Conservation (phyloP, 345 rosid species). For the Arabidopsis arenosa region DNA sequence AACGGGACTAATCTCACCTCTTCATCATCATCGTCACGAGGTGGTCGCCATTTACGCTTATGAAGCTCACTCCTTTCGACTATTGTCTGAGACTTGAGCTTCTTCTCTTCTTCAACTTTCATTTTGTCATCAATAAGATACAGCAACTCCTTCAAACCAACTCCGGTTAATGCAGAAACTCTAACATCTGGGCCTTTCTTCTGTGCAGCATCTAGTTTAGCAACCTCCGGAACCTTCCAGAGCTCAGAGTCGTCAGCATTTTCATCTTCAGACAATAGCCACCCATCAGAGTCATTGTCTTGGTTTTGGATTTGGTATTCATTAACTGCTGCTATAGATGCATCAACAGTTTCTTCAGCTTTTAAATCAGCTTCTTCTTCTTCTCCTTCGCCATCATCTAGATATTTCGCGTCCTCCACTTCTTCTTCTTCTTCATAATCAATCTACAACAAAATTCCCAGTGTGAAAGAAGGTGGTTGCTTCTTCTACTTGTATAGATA, state of each 20-base stretch:
- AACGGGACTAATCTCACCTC: background rate
- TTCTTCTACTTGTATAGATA: slow-evolving; percentile 1
- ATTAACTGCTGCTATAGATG: slow-evolving; percentile 41
- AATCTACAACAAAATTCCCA: slow-evolving; percentile 50
- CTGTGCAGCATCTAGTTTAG: slow-evolving; percentile 31
- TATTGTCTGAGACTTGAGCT: slow-evolving; percentile 44
- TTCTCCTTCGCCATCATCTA: slow-evolving; percentile 43
- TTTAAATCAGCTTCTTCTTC: slow-evolving; percentile 37
- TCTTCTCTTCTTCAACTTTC: slow-evolving; percentile 48
- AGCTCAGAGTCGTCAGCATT: slow-evolving; percentile 34
- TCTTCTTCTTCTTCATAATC: slow-evolving; percentile 70
- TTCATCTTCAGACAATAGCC: slow-evolving; percentile 58
- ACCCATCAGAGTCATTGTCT: slow-evolving; percentile 51
- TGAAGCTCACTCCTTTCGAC: slow-evolving; percentile 49
- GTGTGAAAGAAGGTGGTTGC: background rate
- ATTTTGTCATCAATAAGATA: slow-evolving; percentile 65
- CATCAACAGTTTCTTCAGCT: slow-evolving; percentile 43
- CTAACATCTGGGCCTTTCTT: slow-evolving; percentile 59
- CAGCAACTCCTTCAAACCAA: slow-evolving; percentile 76
- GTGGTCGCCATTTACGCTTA: slow-evolving; percentile 78
- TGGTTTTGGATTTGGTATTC: slow-evolving; percentile 29
- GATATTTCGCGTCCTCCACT: slow-evolving; percentile 40
- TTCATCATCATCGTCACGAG: slow-evolving; percentile 50
- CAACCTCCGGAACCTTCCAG: slow-evolving; percentile 46
- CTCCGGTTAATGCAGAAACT: slow-evolving; percentile 75